A percentile compares a stretch with the other conserved stretches of the same genome.
These are phyloP conservation scores for Mortierella antarctica DNA, from an alignment of 192 early-diverging fungal species.

Conservation along the genomic window DNA sequence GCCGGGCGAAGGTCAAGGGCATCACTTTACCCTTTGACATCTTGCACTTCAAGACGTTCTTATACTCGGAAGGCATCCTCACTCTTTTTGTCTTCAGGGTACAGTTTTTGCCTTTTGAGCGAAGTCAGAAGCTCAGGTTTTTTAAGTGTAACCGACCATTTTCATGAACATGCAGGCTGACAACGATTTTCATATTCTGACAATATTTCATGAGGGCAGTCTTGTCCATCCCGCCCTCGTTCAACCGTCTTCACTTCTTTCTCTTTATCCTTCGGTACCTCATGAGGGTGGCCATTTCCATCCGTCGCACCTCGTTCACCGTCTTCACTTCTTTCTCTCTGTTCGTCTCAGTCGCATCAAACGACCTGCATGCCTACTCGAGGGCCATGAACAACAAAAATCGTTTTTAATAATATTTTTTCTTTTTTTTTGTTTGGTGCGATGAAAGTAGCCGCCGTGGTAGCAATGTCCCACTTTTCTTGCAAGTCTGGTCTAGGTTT, in stretches of 20 bases:
- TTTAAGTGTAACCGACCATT: not conserved
- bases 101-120: not conserved
- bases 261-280: no score
- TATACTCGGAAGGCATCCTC: not conserved
- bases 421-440: not conserved
- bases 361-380: no score
- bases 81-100: not conserved
- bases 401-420: not conserved
- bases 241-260: no score
- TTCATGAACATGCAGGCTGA: not conserved
- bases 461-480: not conserved
- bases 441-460: not conserved
- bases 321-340: no score
- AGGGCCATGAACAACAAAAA: no score
- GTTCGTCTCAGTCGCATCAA: no score
- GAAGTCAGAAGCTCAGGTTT: not conserved
- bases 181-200: not conserved
- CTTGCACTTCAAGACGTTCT: constrained; percentile 3
- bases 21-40: constrained; percentile 3
- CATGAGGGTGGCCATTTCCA: no score
- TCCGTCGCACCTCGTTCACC: no score
- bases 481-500: not conserved
- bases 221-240: no score
- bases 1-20: not conserved
- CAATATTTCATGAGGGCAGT: constrained; percentile 2